These are phyloP conservation scores for Leishmania amazonensis DNA, from an alignment of 208 protist genomes.

Conservation along the genomic window DNA sequence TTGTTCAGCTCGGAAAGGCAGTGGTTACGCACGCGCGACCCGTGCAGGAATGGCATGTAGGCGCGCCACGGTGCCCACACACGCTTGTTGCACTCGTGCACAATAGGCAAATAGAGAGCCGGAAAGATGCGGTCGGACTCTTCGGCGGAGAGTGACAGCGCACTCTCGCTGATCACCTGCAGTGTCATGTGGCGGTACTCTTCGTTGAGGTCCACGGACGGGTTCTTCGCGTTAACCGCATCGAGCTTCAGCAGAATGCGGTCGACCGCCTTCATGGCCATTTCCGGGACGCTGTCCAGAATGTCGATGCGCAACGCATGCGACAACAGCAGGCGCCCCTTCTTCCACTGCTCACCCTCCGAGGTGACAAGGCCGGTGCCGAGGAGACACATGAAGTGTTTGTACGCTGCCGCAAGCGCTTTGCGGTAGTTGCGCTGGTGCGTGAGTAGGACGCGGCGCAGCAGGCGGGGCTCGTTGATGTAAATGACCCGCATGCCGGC, in stretches of 20 bases:
- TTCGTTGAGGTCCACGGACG: conserved; percentile 83
- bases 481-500: conserved; percentile 82
- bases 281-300: conserved; percentile 77
- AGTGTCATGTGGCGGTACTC: conserved; percentile 92
- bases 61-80: conserved; percentile 90
- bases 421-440: conserved; percentile 89
- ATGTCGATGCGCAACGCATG: conserved; percentile 89
- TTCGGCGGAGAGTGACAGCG: conserved; percentile 76
- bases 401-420: conserved; percentile 81
- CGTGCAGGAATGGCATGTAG: conserved; percentile 79
- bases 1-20: conserved; percentile 80
- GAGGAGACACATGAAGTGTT: conserved; percentile 90
- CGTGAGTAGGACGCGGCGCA: conserved; percentile 85
- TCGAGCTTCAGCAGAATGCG: conserved; percentile 72
- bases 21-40: conserved; percentile 59
- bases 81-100: conserved; percentile 89
- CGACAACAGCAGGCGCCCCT: conserved; percentile 79
- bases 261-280: conserved; percentile 67
- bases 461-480: conserved; percentile 77
- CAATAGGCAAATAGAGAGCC: conserved; percentile 88
- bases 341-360: conserved; percentile 90
- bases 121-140: conserved; percentile 90
- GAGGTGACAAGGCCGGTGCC: conserved; percentile 87
- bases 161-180: conserved; percentile 87
- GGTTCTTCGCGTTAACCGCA: conserved; percentile 8